Percentiles rank a stretch among this genome's conserved stretches.
phyloP scores from a whole-genome alignment of 257 asterid genomes.

The Gynochthodes officinalis region DNA sequence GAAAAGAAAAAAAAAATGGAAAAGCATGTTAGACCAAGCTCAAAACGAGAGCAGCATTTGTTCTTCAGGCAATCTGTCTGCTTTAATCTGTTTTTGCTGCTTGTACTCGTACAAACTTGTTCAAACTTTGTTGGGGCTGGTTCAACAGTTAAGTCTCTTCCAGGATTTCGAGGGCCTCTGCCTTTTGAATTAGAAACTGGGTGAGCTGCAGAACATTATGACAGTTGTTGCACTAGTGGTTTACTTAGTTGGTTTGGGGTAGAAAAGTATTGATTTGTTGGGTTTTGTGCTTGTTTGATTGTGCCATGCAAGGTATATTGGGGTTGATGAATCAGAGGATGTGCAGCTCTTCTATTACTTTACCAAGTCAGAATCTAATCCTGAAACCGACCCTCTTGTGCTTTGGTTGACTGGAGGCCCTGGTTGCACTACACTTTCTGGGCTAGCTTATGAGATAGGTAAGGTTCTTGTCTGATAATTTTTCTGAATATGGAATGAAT shows the following conservation, averaged over 20 bases:
- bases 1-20: background rate
- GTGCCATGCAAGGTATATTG: slow-evolving; percentile 14
- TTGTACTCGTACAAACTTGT: background rate
- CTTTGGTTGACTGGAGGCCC: slow-evolving; percentile 27
- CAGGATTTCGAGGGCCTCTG: slow-evolving; percentile 22
- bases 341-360: slow-evolving; percentile 28
- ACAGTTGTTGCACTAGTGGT: background rate
- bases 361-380: slow-evolving; percentile 18
- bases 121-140: no score
- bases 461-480: background rate
- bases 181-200: slow-evolving; percentile 28
- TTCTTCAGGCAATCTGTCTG: no score
- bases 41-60: no score
- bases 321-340: slow-evolving; percentile 23
- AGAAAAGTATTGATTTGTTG: background rate
- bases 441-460: slow-evolving; percentile 22
- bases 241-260: no score
- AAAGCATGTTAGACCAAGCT: background rate
- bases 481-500: no score
- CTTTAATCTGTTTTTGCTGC: background rate
- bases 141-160: slow-evolving; percentile 17
- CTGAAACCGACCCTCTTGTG: slow-evolving; percentile 21
- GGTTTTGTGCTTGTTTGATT: background rate
- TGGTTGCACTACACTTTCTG: slow-evolving; percentile 20
- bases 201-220: background rate